phyloP scores from a whole-genome alignment of 257 asterid species.

The Solanum dulcamara region DNA sequence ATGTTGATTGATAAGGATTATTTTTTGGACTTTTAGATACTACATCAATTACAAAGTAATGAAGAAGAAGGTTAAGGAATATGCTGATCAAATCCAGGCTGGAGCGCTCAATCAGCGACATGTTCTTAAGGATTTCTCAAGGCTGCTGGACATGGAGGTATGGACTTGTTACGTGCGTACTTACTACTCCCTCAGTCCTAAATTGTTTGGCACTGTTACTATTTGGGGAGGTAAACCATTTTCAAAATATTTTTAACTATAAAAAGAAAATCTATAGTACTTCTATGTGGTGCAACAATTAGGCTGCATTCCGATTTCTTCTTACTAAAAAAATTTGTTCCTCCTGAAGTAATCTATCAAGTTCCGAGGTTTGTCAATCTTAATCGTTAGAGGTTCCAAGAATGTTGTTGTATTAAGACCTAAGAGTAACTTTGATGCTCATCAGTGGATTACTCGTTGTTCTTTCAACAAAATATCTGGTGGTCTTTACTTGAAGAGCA shows the following conservation, averaged over 20 bases:
- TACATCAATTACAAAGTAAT: constrained; percentile 91
- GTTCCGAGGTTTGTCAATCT: background rate
- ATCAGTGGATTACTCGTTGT: background rate
- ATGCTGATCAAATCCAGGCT: constrained; percentile 53
- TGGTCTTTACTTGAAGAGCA: background rate
- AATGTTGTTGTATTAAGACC: background rate
- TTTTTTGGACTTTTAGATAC: constrained; percentile 32
- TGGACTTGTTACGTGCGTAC: background rate
- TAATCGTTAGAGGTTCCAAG: background rate
- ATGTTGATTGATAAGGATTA: background rate
- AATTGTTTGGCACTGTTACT: background rate
- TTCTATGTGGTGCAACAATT: background rate
- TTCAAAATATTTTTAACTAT: background rate
- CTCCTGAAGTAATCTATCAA: background rate
- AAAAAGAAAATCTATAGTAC: background rate
- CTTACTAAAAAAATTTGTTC: background rate
- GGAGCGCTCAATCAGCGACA: constrained; percentile 56
- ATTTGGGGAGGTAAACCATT: background rate
- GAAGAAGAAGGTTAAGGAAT: constrained; percentile 87
- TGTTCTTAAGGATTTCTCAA: constrained; percentile 91
- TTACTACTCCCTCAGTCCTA: background rate
- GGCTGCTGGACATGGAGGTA: constrained; percentile 88
- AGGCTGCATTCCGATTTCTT: background rate
- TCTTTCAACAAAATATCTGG: background rate
- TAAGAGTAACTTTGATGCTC: background rate